These are phyloP conservation scores for Chalciporus piperatoides DNA, from an alignment of 1,284 basidiomycete genomes.

Conservation along the genomic window DNA sequence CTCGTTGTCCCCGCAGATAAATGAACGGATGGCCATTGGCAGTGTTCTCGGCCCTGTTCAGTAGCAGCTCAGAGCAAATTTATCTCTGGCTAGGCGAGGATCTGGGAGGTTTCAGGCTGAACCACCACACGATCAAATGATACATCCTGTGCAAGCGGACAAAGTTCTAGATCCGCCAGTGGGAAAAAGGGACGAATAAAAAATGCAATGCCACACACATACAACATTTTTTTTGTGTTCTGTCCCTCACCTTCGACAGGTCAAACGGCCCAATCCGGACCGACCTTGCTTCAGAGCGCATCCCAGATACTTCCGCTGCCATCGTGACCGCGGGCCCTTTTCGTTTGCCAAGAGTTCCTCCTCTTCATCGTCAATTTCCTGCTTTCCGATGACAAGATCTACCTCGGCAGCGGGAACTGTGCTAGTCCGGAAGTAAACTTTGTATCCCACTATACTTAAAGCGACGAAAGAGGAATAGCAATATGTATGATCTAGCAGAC, in stretches of 20 bases:
- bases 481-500: conserved; percentile 12
- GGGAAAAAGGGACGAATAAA: background rate
- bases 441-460: conserved; percentile 16
- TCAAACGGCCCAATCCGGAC: background rate
- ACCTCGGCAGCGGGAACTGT: conserved; percentile 26
- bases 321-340: conserved; percentile 13
- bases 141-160: background rate
- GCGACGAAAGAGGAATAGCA: conserved; percentile 16
- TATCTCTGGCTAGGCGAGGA: background rate
- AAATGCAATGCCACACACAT: background rate
- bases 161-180: background rate
- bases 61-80: background rate
- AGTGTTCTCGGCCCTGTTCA: background rate
- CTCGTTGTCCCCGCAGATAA: background rate
- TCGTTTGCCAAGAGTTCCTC: conserved; percentile 10
- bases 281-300: background rate
- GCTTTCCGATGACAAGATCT: conserved; percentile 22
- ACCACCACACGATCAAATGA: background rate
- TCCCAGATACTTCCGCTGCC: conserved; percentile 9
- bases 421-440: conserved; percentile 23
- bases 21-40: background rate
- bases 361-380: conserved; percentile 15
- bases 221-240: background rate
- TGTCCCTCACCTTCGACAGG: background rate
- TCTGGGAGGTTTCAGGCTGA: background rate